Base-by-base conservation (phyloP, 139 green algal species). In the Chlamydomonas schloesseri region DNA sequence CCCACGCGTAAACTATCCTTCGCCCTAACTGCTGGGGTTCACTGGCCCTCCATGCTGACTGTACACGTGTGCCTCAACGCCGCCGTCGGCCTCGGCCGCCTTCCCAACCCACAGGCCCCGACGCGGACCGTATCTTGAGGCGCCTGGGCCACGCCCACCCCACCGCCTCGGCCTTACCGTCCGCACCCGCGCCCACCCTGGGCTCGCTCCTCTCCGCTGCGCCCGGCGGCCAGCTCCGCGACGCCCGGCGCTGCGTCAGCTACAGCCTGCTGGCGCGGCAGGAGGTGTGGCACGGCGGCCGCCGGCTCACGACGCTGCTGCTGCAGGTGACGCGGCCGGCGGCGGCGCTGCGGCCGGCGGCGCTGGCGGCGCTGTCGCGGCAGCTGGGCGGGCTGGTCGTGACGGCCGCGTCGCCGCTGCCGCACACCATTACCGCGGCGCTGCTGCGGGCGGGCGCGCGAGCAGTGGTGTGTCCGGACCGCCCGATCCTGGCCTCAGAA, bases 211-310 rank as follows among this genome's bases (percentile, higher is more conserved):
- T 86, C 34, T 33, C 80, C 2, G 68, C 80, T 1, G 24, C 78
- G 20, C 18, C 31, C 3, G 78, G 80, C 28, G 31, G 50, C 10
- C 34, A 53, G 26, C 33, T 78, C 23, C 50, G 71, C 68, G 29
- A 53, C 23, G 3, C 42, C 68, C 0, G 68, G 53, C 18, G 80
- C 34, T 34, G 80, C 78, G 10, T 29, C n/a, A 64, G 29, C 42
- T 84, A 69, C 47, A 28, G 24, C 31, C 68, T 86, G 33, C 80
- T 86, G 53, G 80, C 80, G 29, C 80, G 80, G 31, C 68, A 78
- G 68, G 80, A 86, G 80, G 80, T 86, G 24, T 79, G 80, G 80
- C 68, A 60, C n/a, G 36, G 23, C 3, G 80, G 68, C 3, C 1
- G 5, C 5, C 50, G 53, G 31, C 37, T 86, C 50, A 69, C 68